Evolutionary conservation across 1,139 yeast genomes (phyloP).

Genomic region (Spathaspora sp.): DNA sequence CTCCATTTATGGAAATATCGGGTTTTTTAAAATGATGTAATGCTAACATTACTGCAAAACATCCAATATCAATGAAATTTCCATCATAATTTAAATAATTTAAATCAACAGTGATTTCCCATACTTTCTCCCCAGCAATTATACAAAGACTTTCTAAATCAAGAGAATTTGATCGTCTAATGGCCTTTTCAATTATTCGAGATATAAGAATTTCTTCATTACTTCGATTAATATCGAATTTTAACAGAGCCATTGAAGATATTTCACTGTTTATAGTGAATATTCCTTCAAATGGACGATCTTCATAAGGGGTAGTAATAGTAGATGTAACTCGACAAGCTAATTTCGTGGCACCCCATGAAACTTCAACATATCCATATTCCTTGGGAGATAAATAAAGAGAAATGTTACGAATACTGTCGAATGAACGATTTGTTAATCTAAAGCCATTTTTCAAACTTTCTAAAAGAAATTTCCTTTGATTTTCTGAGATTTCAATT

Average conservation of each 20-base stretch:
- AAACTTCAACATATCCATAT: conserved; percentile 79
- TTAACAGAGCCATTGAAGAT: conserved; percentile 84
- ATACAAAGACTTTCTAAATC: conserved; percentile 90
- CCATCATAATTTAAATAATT: conserved; percentile 91
- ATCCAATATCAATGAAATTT: conserved; percentile 84
- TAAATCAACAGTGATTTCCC: conserved; percentile 88
- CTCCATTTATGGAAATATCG: conserved; percentile 76
- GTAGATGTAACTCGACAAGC: conserved; percentile 79
- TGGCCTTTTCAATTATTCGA: conserved; percentile 85
- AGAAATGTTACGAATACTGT: conserved; percentile 62
- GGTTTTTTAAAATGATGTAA: conserved; percentile 81
- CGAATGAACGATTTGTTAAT: conserved; percentile 65
- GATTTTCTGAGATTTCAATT: conserved; percentile 65
- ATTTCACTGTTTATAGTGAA: conserved; percentile 84
- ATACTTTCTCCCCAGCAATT: conserved; percentile 85
- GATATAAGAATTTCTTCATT: conserved; percentile 80
- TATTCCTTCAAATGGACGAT: conserved; percentile 91
- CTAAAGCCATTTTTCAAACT: conserved; percentile 64
- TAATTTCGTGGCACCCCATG: conserved; percentile 71
- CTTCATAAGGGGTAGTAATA: conserved; percentile 81
- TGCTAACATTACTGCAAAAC: conserved; percentile 87
- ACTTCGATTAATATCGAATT: conserved; percentile 72
- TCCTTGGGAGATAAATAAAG: conserved; percentile 62
- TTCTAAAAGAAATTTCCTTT: conserved; percentile 58
- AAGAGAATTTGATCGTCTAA: conserved; percentile 83